Percentiles rank a stretch among this genome's conserved stretches.
These are phyloP conservation scores for Rhodofomes roseus DNA, from an alignment of 1,284 basidiomycete genomes.

Conservation along the genomic window DNA sequence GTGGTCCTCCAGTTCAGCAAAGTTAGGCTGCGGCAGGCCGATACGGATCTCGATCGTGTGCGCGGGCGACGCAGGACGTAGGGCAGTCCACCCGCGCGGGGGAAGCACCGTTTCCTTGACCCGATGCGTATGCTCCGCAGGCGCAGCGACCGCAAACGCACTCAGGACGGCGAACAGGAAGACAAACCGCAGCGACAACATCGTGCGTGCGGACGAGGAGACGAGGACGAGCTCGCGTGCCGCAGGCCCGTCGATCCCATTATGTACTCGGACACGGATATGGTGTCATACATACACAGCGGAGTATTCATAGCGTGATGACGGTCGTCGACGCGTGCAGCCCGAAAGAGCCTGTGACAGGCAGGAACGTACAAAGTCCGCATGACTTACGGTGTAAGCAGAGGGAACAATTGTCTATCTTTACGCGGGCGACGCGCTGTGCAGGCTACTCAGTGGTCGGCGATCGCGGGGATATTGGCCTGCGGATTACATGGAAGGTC, in stretches of 20 bases:
- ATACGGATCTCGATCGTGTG: conserved; percentile 57
- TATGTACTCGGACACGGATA: background rate
- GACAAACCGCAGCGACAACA: background rate
- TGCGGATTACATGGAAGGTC: background rate
- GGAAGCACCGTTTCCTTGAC: conserved; percentile 41
- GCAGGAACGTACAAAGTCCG: background rate
- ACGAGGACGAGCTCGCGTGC: no score
- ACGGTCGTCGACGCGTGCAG: background rate
- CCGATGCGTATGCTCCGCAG: conserved; percentile 19
- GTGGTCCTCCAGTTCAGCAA: conserved; percentile 53
- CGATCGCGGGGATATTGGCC: background rate
- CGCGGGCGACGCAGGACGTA: conserved; percentile 40
- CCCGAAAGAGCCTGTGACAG: background rate
- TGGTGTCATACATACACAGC: background rate
- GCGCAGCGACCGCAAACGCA: conserved; percentile 18
- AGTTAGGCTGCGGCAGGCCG: conserved; percentile 63
- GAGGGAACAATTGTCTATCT: background rate
- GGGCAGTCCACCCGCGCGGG: conserved; percentile 50
- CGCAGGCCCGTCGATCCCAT: background rate
- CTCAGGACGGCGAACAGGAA: conserved; percentile 8
- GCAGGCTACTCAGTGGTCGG: background rate
- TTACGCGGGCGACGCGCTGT: no score
- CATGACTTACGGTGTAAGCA: background rate
- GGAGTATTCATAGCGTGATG: background rate
- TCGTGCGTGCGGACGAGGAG: background rate